These are phyloP conservation scores for Amanita rubescens DNA, from an alignment of 768 basidiomycete genomes.

Conservation along the genomic window DNA sequence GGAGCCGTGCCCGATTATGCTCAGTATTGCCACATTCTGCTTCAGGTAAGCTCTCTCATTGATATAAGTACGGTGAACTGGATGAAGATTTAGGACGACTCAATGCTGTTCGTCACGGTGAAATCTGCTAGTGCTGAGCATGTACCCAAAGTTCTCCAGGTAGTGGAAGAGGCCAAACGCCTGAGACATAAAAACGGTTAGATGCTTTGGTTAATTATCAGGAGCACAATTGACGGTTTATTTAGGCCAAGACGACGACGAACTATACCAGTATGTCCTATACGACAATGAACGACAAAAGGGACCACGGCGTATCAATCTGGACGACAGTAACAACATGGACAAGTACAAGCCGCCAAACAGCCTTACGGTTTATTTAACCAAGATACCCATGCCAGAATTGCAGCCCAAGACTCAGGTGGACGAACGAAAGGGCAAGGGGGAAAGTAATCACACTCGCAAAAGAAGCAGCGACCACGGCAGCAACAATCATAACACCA, in stretches of 20 bases:
- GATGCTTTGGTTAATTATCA: too few species aligned
- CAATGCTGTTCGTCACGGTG: conserved; percentile 73
- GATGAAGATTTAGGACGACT: conserved; percentile 50
- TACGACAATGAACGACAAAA: conserved; percentile 50
- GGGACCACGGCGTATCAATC: conserved; percentile 60
- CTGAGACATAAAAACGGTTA: conserved; percentile 66
- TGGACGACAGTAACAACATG: conserved; percentile 48
- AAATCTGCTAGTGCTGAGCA: conserved; percentile 53
- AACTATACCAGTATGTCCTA: conserved; percentile 70
- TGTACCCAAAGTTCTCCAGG: conserved; percentile 73
- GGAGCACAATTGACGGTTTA: not conserved
- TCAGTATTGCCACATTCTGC: conserved; percentile 51
- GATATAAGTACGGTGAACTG: not conserved
- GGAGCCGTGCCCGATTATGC: conserved; percentile 62
- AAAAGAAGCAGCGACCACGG: not conserved
- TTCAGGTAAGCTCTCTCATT: conserved; percentile 38
- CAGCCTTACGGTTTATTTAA: conserved; percentile 65
- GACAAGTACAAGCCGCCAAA: conserved; percentile 58
- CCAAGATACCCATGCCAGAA: conserved; percentile 86
- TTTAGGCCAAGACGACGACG: conserved; percentile 41
- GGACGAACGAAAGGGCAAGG: conserved; percentile 25
- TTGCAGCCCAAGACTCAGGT: conserved; percentile 45
- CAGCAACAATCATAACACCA: conserved; percentile 4
- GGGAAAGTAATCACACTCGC: conserved; percentile 35
- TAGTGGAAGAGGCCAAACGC: conserved; percentile 78